These are phyloP conservation scores for Populus simonii DNA, from an alignment of 345 rosid species.

Conservation along the genomic window DNA sequence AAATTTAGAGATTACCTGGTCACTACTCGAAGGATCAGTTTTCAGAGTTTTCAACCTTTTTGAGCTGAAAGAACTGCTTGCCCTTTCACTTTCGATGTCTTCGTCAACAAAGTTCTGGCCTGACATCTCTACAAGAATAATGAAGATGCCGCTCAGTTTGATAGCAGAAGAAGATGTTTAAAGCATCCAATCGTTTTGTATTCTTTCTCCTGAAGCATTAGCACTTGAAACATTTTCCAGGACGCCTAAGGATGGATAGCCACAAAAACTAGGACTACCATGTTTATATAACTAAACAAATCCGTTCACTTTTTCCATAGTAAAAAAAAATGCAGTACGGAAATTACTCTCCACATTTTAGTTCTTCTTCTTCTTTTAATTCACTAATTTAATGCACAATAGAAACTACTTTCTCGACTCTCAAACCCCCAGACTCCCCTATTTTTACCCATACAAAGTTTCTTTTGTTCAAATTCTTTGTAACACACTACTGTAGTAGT, in stretches of 20 bases:
- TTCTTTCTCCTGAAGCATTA: too few species aligned
- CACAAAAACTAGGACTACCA: neutral
- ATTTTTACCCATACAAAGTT: neutral
- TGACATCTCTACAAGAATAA: constrained; percentile 54
- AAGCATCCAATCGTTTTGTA: neutral
- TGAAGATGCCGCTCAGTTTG: neutral
- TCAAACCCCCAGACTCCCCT: neutral
- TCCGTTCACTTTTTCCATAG: neutral
- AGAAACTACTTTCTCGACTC: neutral
- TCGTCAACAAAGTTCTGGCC: constrained; percentile 86
- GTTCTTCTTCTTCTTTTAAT: neutral
- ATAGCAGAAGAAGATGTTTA: neutral
- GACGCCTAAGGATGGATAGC: neutral
- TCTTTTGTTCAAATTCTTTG: neutral
- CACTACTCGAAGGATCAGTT: constrained; percentile 24
- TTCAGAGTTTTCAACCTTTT: constrained; percentile 37
- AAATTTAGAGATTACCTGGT: constrained; percentile 33
- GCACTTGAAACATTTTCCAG: too few species aligned
- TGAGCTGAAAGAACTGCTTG: constrained; percentile 25
- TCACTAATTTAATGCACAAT: neutral
- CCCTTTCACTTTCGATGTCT: constrained; percentile 34
- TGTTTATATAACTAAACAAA: neutral
- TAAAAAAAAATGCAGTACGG: neutral
- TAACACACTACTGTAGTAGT: neutral
- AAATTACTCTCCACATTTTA: neutral